These are phyloP conservation scores for Nakaseomyces bracarensis DNA, from an alignment of 1,139 yeast genomes.

Conservation along the genomic window DNA sequence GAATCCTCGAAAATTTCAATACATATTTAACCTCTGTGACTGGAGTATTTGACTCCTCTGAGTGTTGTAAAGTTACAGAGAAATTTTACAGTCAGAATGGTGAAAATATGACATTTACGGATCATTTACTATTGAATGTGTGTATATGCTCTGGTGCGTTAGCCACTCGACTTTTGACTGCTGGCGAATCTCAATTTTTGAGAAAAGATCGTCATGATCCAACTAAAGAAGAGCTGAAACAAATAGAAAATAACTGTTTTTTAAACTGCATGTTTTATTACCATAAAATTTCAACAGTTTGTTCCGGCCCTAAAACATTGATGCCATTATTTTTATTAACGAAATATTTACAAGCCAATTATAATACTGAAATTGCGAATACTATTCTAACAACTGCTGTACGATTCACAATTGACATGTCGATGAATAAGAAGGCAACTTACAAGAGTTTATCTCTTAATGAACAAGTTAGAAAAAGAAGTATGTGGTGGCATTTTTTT, in stretches of 20 bases:
- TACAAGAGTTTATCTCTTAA: conserved; percentile 14
- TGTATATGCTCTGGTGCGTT: conserved; percentile 21
- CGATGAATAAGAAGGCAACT: conserved; percentile 16
- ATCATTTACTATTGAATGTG: conserved; percentile 22
- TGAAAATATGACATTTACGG: conserved; percentile 20
- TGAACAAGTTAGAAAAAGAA: conserved; percentile 17
- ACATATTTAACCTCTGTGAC: conserved; percentile 17
- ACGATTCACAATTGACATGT: conserved; percentile 23
- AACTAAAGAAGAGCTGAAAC: conserved; percentile 16
- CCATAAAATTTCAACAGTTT: conserved; percentile 21
- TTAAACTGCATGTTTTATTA: conserved; percentile 24
- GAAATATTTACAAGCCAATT: conserved; percentile 18
- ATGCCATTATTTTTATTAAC: conserved; percentile 22
- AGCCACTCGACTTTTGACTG: conserved; percentile 13
- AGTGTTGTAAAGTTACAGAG: conserved; percentile 16
- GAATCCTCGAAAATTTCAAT: conserved; percentile 19
- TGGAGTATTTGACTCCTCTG: conserved; percentile 16
- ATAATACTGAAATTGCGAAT: conserved; percentile 21
- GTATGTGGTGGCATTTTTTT: conserved; percentile 26
- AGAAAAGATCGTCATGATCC: conserved; percentile 21
- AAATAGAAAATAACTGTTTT: conserved; percentile 21
- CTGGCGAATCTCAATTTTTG: conserved; percentile 14
- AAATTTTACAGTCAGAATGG: conserved; percentile 16
- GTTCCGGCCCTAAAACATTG: conserved; percentile 20
- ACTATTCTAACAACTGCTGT: conserved; percentile 22